A percentile compares a stretch with the other conserved stretches of the same genome.
These are phyloP conservation scores for Coemansia sp. DNA, from an alignment of 192 early-diverging fungal species.

Conservation along the genomic window DNA sequence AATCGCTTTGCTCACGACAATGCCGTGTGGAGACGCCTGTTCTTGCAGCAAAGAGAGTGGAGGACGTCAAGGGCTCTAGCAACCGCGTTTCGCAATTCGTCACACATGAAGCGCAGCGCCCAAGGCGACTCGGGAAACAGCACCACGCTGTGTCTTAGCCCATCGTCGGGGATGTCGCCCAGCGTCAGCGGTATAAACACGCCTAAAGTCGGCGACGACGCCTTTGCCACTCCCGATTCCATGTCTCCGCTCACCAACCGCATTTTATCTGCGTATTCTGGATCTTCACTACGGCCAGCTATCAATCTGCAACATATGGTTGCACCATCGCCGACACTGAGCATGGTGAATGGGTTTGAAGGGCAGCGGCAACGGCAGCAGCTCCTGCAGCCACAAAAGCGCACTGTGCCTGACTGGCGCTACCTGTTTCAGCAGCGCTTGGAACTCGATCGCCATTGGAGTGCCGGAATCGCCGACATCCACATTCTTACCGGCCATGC, in stretches of 20 bases:
- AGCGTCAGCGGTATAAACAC: conserved; percentile 30
- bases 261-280: conserved; percentile 31
- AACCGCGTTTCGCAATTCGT: conserved; percentile 10
- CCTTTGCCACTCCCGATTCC: neutral
- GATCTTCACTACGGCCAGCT: conserved; percentile 42
- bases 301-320: conserved; percentile 48
- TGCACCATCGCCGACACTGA: conserved; percentile 37
- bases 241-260: conserved; percentile 9
- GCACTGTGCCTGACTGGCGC: conserved; percentile 60
- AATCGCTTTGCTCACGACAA: conserved; percentile 64
- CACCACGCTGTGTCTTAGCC: neutral
- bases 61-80: conserved; percentile 36
- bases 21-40: conserved; percentile 70
- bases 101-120: neutral
- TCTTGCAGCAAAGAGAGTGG: conserved; percentile 57
- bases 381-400: conserved; percentile 3
- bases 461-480: conserved; percentile 38
- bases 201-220: conserved; percentile 29
- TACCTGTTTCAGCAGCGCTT: conserved; percentile 67
- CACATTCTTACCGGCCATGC: conserved; percentile 70
- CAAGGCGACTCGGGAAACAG: conserved; percentile 2
- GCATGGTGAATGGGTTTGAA: conserved; percentile 6
- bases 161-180: conserved; percentile 7
- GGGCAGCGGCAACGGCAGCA: neutral
- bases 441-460: conserved; percentile 57